Conservation (phyloP, 768 basidiomycete species). For the Tylopilus rubrobrunneus region DNA sequence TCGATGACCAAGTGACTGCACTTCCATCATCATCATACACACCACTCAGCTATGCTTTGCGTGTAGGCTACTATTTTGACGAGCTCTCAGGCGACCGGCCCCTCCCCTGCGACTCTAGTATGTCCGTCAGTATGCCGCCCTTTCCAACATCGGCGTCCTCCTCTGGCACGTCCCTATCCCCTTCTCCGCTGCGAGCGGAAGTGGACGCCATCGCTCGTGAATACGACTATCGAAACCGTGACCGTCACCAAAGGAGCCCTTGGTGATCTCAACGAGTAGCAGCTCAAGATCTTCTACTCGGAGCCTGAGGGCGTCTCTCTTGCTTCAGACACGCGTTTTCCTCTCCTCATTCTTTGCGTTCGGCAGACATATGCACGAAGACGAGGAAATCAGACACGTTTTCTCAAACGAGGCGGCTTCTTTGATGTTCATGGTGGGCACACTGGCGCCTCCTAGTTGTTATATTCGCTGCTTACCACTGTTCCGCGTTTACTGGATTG, state of each 20-base stretch:
- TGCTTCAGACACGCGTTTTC: not conserved
- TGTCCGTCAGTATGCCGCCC: constrained; percentile 47
- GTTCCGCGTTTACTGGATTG: no score
- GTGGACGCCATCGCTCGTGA: constrained; percentile 63
- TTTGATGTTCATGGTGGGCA: constrained; percentile 84
- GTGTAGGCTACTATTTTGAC: constrained; percentile 63
- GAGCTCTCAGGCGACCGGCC: constrained; percentile 79
- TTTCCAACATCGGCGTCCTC: constrained; percentile 59
- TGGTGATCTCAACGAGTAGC: constrained; percentile 78
- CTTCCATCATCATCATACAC: no score
- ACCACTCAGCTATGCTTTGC: constrained; percentile 43
- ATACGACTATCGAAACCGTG: constrained; percentile 72
- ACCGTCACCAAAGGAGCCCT: constrained; percentile 75
- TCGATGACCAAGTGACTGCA: no score
- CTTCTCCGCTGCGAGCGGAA: constrained; percentile 21
- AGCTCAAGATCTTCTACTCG: constrained; percentile 78
- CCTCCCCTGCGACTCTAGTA: constrained; percentile 68
- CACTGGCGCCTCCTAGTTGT: no score
- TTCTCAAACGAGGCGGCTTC: constrained; percentile 83
- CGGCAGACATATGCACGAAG: constrained; percentile 85
- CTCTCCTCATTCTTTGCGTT: not conserved
- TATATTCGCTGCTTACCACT: no score
- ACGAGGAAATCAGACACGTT: constrained; percentile 86
- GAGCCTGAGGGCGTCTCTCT: constrained; percentile 48
- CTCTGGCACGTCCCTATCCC: constrained; percentile 66